Base-by-base conservation (phyloP, 177 flowering plant species). In the Vitis hybrid region DNA sequence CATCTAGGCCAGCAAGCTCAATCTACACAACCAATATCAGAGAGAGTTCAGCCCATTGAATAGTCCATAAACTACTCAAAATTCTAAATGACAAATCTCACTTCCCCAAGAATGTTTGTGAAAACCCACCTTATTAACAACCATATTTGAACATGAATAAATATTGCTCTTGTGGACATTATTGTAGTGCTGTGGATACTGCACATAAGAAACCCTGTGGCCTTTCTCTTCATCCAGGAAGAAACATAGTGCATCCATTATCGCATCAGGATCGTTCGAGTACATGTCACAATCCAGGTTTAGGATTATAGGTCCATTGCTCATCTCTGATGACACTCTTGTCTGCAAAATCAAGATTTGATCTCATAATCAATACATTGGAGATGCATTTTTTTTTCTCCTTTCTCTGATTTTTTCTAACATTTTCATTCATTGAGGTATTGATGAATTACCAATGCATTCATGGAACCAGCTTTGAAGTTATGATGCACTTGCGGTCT, bases 251-350 rank as follows among this genome's bases (percentile, higher is more conserved):
- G 73, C 68, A 1, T 81, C 81, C 17, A 51, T 59, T 11, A 81
- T 14, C 51, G 82, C 8, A 1, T 72, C 65, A 18, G 82, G 26
- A 64, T 79, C 60, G 51, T 79, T 81, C 4, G 83, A 32, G 51
- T 77, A 75, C 86, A 83, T 83, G 64, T 83, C 86, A 55, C 86
- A 83, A 68, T 83, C 86, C 56, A 83, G 9, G 32, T 76, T 79
- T 0, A 83, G 72, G 23, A 83, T 75, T 11, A 83, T 69, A 1
- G 67, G 65, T 6, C 72, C 84, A 65, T 76, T 72, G 70, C 76
- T 81, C 13, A 84, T 84, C 71, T 69, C 75, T 14, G 82, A 73
- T 18, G 86, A 83, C 58, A 83, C 84, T 57, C 84, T 79, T 61
- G 81, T 75, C 86, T 83, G 69, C 67, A 59, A 13, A 45, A 45